These are phyloP conservation scores for Macrolepiota fuliginosa DNA, from an alignment of 768 basidiomycete species.

Conservation along the genomic window DNA sequence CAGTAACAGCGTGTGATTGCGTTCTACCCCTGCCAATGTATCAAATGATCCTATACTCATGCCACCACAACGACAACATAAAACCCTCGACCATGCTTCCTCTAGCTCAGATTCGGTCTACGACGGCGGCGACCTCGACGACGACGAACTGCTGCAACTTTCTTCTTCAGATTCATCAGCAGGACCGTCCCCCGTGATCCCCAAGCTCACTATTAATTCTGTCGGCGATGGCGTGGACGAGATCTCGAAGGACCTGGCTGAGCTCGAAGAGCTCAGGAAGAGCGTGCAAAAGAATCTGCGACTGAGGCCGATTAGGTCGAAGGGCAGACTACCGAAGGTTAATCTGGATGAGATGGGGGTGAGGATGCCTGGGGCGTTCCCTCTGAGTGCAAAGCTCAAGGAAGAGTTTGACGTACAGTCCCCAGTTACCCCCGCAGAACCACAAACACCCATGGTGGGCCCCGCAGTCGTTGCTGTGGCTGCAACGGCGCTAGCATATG, in stretches of 20 bases:
- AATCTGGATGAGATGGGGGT: slow-evolving; percentile 19
- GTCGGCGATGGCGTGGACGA: slow-evolving; percentile 39
- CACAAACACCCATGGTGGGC: not conserved
- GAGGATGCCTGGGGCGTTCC: slow-evolving; percentile 23
- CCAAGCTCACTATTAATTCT: slow-evolving; percentile 8
- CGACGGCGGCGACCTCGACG: slow-evolving; percentile 34
- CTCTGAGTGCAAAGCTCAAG: slow-evolving; percentile 13
- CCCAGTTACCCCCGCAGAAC: not conserved
- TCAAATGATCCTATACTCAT: slow-evolving; percentile 6
- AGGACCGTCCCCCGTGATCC: slow-evolving; percentile 24
- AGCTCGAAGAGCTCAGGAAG: slow-evolving; percentile 65
- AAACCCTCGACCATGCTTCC: slow-evolving; percentile 5
- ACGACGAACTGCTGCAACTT: slow-evolving; percentile 38
- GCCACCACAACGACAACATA: slow-evolving; percentile 11
- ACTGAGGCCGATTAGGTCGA: slow-evolving; percentile 71
- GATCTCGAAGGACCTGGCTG: slow-evolving; percentile 63
- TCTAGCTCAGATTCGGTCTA: slow-evolving; percentile 11
- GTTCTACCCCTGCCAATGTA: slow-evolving; percentile 1
- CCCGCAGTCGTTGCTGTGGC: slow-evolving; percentile 10
- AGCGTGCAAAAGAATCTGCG: slow-evolving; percentile 77
- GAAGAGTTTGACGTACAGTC: not conserved
- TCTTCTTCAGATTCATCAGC: slow-evolving; percentile 37
- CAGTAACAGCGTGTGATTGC: slow-evolving; percentile 7
- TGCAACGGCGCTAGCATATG: slow-evolving; percentile 1
- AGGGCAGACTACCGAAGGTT: slow-evolving; percentile 48